Evolutionary conservation across 495 filamentous ascomycete genomes (phyloP), one percentile per base, ranked within the genome.

Genomic region (Lichenothelia convexa): DNA sequence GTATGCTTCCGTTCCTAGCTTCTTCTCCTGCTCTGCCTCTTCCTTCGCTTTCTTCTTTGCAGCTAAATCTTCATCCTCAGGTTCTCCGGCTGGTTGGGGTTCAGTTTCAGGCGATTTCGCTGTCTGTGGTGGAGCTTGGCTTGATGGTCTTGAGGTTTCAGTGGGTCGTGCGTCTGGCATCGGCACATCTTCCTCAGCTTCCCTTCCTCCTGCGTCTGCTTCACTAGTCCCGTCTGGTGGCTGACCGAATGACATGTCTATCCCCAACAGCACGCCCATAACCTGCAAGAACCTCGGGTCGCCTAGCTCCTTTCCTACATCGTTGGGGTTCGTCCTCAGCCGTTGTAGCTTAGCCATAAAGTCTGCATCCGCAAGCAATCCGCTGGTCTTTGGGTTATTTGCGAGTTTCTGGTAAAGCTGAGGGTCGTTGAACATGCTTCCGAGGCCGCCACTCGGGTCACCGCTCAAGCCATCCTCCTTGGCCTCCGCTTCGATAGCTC

Each of bases 231-330:
- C 55, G 21, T 64, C 71, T 16, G 63, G 63, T 18, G 67, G 62
- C 32, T 58, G 70, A 27, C 70, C 73, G 58, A 93, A 80, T 42
- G 73, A 73, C 82, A 94, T 91, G 50, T 95, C 87, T 38, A 95
- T 76, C 18, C 91, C 89, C 60, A 97, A 65, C 38, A 94, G 55
- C 21, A 93, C 89, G 45, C 85, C 83, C 59, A 97, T 73, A 15
- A 95, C 89, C 58, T 91, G 80, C 47, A 97, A 65, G 64, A 97
- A 82, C 26, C 91, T 66, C 3, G 84, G 91, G 55, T 97, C 89
- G 39, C 74, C 63, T 51, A 97, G 77, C 44, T 89, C 71, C 30
- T 72, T 67, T 26, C 83, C 79, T 30, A 84, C 70, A 34, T 68
- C 74, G 45, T 74, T 73, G 8, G 87, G 86, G 56, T 93, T 86